Evolutionary conservation across 495 filamentous ascomycete genomes (phyloP), one percentile per base, ranked within the genome.

Genomic region (Penicillium odoratum): DNA sequence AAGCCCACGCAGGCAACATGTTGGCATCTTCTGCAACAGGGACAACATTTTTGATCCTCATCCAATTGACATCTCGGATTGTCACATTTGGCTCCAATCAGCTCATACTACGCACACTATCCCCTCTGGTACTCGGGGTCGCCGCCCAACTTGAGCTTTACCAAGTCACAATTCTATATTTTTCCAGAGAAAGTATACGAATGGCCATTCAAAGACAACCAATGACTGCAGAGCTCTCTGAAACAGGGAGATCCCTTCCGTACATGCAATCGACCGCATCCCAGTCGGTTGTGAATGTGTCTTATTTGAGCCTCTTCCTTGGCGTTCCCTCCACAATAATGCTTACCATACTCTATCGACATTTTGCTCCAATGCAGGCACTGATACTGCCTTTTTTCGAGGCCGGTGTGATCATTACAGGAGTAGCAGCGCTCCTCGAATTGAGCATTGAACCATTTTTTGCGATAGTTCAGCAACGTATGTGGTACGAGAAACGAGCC

Each of bases 11-110:
- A 44, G 60, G 60, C 50, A 64, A 53, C 33, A 55, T 70, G 48
- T 51, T 73, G 46, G 64, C 68, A 9, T 76, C 72, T 25, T 86
- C 89, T 7, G 81, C 82, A 18, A 74, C 82, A 48, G 92, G 91
- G 18, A 93, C 92, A 26, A 90, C 89, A 9, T 84, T 92, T 59
- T 81, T 99, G 54, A 92, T 99, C 65, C 75, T 91, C 50, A 83
- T 96, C 18, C 93, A 97, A 70, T 76, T 98, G 62, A 75, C 76
- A 36, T 97, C 92, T 13, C 88, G 93, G 48, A 83, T 88, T 43
- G 75, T 97, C 58, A 97, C 94, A 28, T 99, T 99, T 72, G 70
- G 83, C 45, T 85, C 93, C 55, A 98, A 98, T 77, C 92, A 98
- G 70, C 52, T 94, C 48, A 84, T 97, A 10, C 78, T 99, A 5